Evolutionary conservation across 805 yeast genomes (phyloP), one percentile per base, ranked within the genome.

Genomic region (Naumovozyma dairenensis): DNA sequence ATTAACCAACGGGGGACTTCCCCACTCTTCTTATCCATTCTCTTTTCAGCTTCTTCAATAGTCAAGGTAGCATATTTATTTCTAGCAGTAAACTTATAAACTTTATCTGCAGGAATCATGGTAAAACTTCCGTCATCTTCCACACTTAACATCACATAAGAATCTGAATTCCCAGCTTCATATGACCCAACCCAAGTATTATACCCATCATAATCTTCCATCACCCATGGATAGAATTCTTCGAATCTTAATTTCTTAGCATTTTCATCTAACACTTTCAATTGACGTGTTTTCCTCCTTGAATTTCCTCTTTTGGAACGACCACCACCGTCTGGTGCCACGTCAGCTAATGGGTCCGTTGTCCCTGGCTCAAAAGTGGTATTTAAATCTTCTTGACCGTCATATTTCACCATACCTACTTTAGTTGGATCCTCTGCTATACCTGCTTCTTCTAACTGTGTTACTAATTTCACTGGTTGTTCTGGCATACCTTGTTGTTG

Each of bases 141-240:
- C 48, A 84, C 79, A 28, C 86, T 84, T 49, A 89, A 70, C 30
- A 89, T 63, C 7, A 84, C 94, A 43, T 83, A 84, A n/a, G 82
- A 67, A 44, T 85, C 96, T 14, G 86, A 73, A 34, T 73, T 72
- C 21, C 79, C 80, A 1, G 96, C 97, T 62, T 92, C 98, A 60
- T 84, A 92, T 46, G 79, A 81, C 24, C 97, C 96, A 14, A 87
- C 96, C 81, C 84, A 92, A 0, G 94, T 89, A 53, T 92, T 89
- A 40, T 74, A 71, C 29, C 94, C 95, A 51, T 86, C 96, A 56
- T 82, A 89, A 60, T 92, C 98, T 62, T 92, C 98, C 68, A 92
- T 65, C 13, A 92, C 94, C 98, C 98, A 92, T 0, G 98, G 98
- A 49, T 83, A 89, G 56, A 80, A 84, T 60, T 92, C 98, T 61